These are phyloP conservation scores for Yamadazyma conglobata DNA, from an alignment of 1,139 yeast genomes.

Conservation along the genomic window DNA sequence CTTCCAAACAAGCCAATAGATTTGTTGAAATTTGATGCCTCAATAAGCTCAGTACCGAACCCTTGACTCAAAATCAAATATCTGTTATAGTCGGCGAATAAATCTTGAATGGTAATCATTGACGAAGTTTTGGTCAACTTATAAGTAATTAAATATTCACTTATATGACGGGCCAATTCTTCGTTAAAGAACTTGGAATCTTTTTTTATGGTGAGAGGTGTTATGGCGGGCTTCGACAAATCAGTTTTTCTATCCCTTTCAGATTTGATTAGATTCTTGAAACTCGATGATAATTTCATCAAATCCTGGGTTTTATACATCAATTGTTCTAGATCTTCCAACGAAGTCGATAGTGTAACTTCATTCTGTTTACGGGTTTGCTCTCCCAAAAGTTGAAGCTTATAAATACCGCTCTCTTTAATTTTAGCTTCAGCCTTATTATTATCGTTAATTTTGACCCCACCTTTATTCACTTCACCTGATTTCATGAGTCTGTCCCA, in stretches of 20 bases:
- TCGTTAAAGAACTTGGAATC: slow-evolving; percentile 31
- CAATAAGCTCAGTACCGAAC: slow-evolving; percentile 36
- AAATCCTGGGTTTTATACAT: slow-evolving; percentile 79
- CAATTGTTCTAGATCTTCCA: slow-evolving; percentile 73
- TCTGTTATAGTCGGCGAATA: slow-evolving; percentile 43
- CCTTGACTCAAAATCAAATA: slow-evolving; percentile 37
- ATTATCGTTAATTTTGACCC: slow-evolving; percentile 20
- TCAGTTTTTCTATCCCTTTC: background rate
- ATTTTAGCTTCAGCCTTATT: background rate
- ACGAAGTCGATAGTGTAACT: slow-evolving; percentile 59
- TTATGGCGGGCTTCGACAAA: slow-evolving; percentile 14
- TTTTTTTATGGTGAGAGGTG: slow-evolving; percentile 31
- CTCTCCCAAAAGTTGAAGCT: slow-evolving; percentile 61
- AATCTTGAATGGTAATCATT: slow-evolving; percentile 41
- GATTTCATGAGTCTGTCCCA: slow-evolving; percentile 41
- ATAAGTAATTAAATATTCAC: slow-evolving; percentile 43
- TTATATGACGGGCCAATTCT: slow-evolving; percentile 47
- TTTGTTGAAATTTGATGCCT: slow-evolving; percentile 29
- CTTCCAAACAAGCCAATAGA: slow-evolving; percentile 29
- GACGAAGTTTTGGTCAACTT: slow-evolving; percentile 31
- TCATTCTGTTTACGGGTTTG: slow-evolving; percentile 59
- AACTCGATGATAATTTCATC: slow-evolving; percentile 50
- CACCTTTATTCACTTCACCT: slow-evolving; percentile 42
- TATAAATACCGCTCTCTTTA: slow-evolving; percentile 57
- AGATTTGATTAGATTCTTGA: slow-evolving; percentile 28